Percentiles rank a stretch among this genome's conserved stretches.
Evolutionary conservation across 2,329 filamentous ascomycete species (phyloP).

Genomic region (Clarireedia homoeocarpa): DNA sequence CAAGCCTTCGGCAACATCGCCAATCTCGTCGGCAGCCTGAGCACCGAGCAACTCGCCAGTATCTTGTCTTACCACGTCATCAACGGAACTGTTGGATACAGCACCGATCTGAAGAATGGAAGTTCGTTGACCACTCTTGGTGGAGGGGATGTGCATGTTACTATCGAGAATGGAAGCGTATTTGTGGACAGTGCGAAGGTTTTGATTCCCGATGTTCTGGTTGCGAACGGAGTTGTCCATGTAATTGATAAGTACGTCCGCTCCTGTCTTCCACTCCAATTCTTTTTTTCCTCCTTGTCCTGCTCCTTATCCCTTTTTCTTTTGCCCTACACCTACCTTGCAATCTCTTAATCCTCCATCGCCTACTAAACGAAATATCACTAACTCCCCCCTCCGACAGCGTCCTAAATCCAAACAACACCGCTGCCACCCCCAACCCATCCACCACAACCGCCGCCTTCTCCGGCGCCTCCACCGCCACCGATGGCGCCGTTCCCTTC

Average conservation of each 20-base stretch:
- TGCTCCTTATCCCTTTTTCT: not conserved
- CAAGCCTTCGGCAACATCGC: constrained; percentile 14
- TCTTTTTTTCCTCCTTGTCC: too few relatives aligned
- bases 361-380: not conserved
- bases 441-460: not conserved
- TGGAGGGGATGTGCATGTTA: constrained; percentile 41
- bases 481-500: not conserved
- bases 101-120: constrained; percentile 35
- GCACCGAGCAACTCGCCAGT: constrained; percentile 36
- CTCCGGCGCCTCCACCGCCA: not conserved
- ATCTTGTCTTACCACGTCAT: constrained; percentile 61
- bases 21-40: constrained; percentile 2
- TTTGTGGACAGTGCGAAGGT: constrained; percentile 48
- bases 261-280: not conserved
- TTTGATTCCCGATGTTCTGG: constrained; percentile 40
- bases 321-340: not conserved
- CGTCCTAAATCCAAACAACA: not conserved
- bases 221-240: constrained; percentile 49
- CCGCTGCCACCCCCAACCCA: not conserved
- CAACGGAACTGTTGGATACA: constrained; percentile 46
- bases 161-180: constrained; percentile 33
- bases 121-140: constrained; percentile 33
- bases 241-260: constrained; percentile 39
- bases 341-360: not conserved
- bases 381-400: not conserved